phyloP scores from a whole-genome alignment of 2,329 filamentous ascomycete genomes.

The Venturia aucupariae region DNA sequence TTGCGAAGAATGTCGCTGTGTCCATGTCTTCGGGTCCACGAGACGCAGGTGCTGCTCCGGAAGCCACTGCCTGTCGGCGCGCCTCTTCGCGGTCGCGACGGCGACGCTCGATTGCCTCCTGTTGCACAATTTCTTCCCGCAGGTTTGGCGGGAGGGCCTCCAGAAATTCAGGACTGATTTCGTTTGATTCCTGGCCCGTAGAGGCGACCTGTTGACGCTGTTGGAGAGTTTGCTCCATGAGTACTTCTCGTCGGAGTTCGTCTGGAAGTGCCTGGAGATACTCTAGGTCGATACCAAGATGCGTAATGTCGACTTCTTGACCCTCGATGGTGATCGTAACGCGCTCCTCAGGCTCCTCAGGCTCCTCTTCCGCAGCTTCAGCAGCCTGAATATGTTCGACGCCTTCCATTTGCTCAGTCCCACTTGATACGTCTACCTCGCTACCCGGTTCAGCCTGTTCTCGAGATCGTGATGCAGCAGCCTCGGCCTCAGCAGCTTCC shows the following conservation, averaged over 20 bases:
- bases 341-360: constrained; percentile 34
- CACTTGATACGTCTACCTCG: constrained; percentile 30
- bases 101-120: constrained; percentile 81
- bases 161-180: constrained; percentile 88
- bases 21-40: constrained; percentile 75
- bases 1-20: constrained; percentile 82
- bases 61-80: constrained; percentile 54
- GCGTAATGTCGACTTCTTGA: constrained; percentile 84
- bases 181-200: constrained; percentile 63
- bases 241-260: constrained; percentile 90
- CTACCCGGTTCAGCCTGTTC: constrained; percentile 24
- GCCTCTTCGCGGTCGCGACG: constrained; percentile 77
- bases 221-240: constrained; percentile 79
- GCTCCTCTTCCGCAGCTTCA: constrained; percentile 31
- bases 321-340: constrained; percentile 78
- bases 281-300: constrained; percentile 85
- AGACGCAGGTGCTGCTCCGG: constrained; percentile 32
- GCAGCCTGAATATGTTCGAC: constrained; percentile 49
- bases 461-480: constrained; percentile 23
- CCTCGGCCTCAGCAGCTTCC: constrained; percentile 35
- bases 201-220: constrained; percentile 65
- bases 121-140: constrained; percentile 79
- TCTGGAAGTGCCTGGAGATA: constrained; percentile 97
- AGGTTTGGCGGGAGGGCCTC: constrained; percentile 87
- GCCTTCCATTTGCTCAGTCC: constrained; percentile 65